phyloP scores from a whole-genome alignment of 768 basidiomycete genomes.

The Rhodotorula babjevae region DNA sequence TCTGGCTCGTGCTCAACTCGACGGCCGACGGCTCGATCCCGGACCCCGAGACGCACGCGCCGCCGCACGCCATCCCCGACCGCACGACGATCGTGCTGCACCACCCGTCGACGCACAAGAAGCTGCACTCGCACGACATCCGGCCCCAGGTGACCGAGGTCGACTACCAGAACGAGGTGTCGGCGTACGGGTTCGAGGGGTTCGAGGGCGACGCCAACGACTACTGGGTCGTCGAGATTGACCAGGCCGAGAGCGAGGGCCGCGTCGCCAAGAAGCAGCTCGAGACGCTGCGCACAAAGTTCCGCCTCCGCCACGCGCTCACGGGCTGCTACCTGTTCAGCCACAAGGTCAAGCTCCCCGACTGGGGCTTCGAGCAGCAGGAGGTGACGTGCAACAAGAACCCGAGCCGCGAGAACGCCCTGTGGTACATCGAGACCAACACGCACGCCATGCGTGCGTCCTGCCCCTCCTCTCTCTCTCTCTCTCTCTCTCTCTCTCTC shows the following conservation, averaged over 20 bases:
- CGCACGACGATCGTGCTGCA: constrained; percentile 71
- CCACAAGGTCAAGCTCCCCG: constrained; percentile 94
- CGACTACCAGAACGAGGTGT: constrained; percentile 98
- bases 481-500: too few species aligned
- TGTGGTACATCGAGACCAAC: constrained; percentile 92
- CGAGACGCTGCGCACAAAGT: constrained; percentile 72
- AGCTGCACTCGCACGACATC: constrained; percentile 89
- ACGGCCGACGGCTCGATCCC: constrained; percentile 47
- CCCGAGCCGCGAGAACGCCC: constrained; percentile 75
- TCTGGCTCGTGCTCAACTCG: constrained; percentile 79
- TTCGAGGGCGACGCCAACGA: constrained; percentile 88
- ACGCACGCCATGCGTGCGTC: constrained; percentile 65
- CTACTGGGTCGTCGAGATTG: constrained; percentile 73
- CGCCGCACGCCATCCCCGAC: constrained; percentile 61
- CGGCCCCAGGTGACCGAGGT: constrained; percentile 94
- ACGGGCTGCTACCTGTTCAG: constrained; percentile 96
- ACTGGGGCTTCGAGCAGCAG: constrained; percentile 97
- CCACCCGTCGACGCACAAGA: constrained; percentile 73
- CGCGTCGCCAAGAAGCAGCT: constrained; percentile 64
- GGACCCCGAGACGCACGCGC: constrained; percentile 36
- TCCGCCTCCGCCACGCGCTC: constrained; percentile 74
- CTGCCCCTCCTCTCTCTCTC: background rate
- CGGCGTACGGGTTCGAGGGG: constrained; percentile 80
- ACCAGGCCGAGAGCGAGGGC: constrained; percentile 59
- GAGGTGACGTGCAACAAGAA: constrained; percentile 99